Evolutionary conservation across 257 asterid genomes (phyloP).

Genomic region (Nicotiana noctiflora): DNA sequence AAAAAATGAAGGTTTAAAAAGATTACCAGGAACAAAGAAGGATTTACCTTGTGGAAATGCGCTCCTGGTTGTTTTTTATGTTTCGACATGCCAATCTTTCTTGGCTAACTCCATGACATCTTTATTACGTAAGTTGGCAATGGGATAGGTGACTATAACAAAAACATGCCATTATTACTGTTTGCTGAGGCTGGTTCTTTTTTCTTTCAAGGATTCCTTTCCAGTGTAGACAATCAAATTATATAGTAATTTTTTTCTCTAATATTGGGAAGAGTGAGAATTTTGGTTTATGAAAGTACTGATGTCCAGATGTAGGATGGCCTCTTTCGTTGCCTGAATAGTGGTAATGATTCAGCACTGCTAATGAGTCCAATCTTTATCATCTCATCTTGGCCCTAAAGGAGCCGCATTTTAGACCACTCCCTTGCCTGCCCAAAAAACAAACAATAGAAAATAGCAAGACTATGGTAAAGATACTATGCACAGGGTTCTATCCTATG

Average conservation of each 20-base stretch:
- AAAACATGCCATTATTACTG: too few relatives aligned
- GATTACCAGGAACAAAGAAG: background rate
- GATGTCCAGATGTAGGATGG: background rate
- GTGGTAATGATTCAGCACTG: background rate
- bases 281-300: background rate
- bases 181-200: background rate
- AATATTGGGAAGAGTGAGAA: background rate
- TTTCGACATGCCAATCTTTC: too few relatives aligned
- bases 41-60: background rate
- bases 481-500: background rate
- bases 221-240: background rate
- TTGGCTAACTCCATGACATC: too few relatives aligned
- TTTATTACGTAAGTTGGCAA: too few relatives aligned
- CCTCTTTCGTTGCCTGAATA: conserved; percentile 2
- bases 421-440: too few relatives aligned
- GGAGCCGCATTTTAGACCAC: background rate
- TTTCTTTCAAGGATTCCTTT: background rate
- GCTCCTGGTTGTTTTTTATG: background rate
- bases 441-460: background rate
- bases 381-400: background rate
- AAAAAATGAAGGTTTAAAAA: background rate
- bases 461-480: background rate
- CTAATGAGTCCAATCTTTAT: conserved; percentile 4
- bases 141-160: too few relatives aligned
- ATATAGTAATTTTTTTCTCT: background rate